Percentiles rank a stretch among this genome's conserved stretches.
phyloP scores from a whole-genome alignment of 768 basidiomycete genomes.

The Suillus cothurnatus region DNA sequence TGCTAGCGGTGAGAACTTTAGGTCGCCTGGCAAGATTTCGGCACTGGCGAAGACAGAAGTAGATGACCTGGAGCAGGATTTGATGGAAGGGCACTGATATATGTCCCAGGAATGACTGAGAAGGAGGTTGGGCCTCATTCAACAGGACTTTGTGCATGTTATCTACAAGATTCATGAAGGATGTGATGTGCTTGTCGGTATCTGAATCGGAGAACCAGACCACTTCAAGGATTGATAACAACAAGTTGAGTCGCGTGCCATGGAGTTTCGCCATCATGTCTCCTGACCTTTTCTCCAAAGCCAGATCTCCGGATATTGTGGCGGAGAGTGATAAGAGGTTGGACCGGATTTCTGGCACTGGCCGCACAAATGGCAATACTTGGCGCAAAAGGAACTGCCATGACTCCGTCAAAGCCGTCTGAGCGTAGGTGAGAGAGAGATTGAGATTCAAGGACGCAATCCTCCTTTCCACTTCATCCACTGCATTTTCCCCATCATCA shows the following conservation, averaged over 20 bases:
- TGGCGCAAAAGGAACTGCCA: slow-evolving; percentile 77
- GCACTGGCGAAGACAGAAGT: slow-evolving; percentile 71
- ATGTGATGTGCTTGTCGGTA: slow-evolving; percentile 52
- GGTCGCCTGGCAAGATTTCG: slow-evolving; percentile 50
- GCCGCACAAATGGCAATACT: slow-evolving; percentile 61
- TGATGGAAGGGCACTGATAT: slow-evolving; percentile 75
- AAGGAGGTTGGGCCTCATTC: slow-evolving; percentile 75
- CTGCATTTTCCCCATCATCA: slow-evolving; percentile 44
- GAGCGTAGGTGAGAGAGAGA: slow-evolving; percentile 80
- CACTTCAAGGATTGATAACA: slow-evolving; percentile 78
- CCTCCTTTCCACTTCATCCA: slow-evolving; percentile 55
- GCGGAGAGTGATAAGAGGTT: slow-evolving; percentile 59
- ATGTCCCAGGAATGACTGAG: slow-evolving; percentile 69
- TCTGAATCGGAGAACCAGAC: slow-evolving; percentile 71
- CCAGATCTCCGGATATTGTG: slow-evolving; percentile 65
- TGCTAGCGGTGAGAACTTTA: slow-evolving; percentile 58
- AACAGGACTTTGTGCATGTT: slow-evolving; percentile 66
- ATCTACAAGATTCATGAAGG: slow-evolving; percentile 62
- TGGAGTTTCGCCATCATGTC: slow-evolving; percentile 88
- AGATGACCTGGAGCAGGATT: slow-evolving; percentile 76
- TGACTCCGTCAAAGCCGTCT: slow-evolving; percentile 71
- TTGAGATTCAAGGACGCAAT: slow-evolving; percentile 83
- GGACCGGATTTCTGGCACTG: slow-evolving; percentile 54
- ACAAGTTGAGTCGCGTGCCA: slow-evolving; percentile 67
- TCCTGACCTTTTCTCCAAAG: slow-evolving; percentile 69